Base-by-base conservation (phyloP, 1,284 basidiomycete genomes). In the Rhodotorula sp. region DNA sequence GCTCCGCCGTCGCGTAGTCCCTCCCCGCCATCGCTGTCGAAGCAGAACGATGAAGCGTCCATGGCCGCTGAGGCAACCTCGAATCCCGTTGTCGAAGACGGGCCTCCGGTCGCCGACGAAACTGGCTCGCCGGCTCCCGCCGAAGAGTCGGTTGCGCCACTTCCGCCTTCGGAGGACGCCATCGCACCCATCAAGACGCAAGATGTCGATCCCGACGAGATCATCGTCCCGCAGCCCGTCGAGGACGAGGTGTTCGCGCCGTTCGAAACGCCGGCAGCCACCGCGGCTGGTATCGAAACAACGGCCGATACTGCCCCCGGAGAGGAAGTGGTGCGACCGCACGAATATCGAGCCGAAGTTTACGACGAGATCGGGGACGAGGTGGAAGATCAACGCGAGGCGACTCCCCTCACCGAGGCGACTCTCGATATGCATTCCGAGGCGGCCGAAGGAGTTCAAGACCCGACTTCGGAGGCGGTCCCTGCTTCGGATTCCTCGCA, bases 1-100 rank as follows among this genome's bases (percentile, higher is more conserved):
- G 38, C 45, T 18, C 54, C 67, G 15, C 65, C 58, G 50, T 62
- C 62, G 10, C 34, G 45, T 19, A 64, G 61, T 49, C 69, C 69
- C 21, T 49, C 43, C 23, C 69, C 69, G 26, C 69, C 69, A 43
- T 43, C 38, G 15, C 65, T 65, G 16, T 62, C 67, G 52, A 67
- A 61, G 47, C 69, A 70, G 56, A 65, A 65, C 15, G 56, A 47
- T 14, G 66, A 68, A 21, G 64, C 64, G 15, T 54, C 66, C 16
- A 18, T n/a, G 23, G 1, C 54, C 10, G 2, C 57, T 31, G 8
- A 64, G 18, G 5, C 31, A 18, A 5, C n/a, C 28, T 18, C 50
- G 23, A n/a, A 52, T 3, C 18, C 12, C 50, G 5, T 23, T n/a
- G 34, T 14, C 50, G 50, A 14, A 52, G n/a, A 21, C 21, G 50